phyloP scores from a whole-genome alignment of 306 rosid genomes.

The Carpinus fangiana region DNA sequence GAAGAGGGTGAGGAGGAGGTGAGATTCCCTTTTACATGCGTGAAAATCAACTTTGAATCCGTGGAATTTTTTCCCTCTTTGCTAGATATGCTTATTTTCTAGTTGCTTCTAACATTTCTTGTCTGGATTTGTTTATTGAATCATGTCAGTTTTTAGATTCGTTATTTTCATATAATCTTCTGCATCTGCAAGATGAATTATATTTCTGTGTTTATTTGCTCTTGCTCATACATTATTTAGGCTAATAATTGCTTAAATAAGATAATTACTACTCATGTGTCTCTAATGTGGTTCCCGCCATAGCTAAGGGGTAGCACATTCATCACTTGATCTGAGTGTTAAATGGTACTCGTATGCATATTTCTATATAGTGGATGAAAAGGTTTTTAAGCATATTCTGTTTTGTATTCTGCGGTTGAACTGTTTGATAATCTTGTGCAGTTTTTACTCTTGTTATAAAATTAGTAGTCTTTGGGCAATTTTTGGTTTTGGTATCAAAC shows the following conservation, averaged over 20 bases:
- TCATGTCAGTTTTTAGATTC: constrained; percentile 11
- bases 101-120: neutral
- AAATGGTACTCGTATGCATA: neutral
- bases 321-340: neutral
- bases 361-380: neutral
- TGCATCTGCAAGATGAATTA: neutral
- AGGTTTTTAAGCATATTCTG: neutral
- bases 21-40: constrained; percentile 35
- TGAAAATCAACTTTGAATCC: neutral
- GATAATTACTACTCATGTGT: neutral
- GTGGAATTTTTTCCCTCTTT: neutral
- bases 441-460: neutral
- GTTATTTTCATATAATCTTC: neutral
- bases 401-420: neutral
- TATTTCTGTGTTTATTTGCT: neutral
- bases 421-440: neutral
- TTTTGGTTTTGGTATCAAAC: neutral
- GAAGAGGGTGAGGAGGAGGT: constrained; percentile 72
- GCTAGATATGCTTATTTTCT: neutral
- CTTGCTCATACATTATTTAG: neutral
- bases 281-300: neutral
- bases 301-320: neutral
- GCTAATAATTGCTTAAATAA: neutral
- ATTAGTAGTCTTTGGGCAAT: neutral
- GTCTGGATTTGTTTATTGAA: neutral